These are phyloP conservation scores for Scheffersomyces stipitis DNA, from an alignment of 805 yeast genomes.

Conservation along the genomic window DNA sequence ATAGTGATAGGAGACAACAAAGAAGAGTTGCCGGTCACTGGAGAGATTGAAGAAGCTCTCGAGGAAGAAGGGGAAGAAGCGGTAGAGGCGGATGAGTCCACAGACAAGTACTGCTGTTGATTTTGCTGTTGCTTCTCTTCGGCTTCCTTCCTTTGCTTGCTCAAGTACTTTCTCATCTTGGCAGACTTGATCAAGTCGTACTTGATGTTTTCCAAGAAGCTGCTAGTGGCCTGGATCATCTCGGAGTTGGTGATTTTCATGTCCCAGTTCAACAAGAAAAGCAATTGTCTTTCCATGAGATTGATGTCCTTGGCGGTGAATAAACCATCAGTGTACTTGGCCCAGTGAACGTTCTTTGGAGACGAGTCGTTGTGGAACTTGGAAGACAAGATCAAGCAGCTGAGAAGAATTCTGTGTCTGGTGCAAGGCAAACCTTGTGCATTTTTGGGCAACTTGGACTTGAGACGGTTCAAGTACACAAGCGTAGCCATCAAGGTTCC, in stretches of 20 bases:
- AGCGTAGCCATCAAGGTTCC: conserved; percentile 75
- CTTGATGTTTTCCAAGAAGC: conserved; percentile 54
- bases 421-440: conserved; percentile 81
- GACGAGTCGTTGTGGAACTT: conserved; percentile 77
- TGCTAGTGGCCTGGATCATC: conserved; percentile 38
- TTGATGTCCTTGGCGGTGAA: conserved; percentile 69
- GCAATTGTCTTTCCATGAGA: conserved; percentile 76
- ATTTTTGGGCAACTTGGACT: conserved; percentile 61
- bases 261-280: conserved; percentile 71
- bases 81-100: conserved; percentile 4
- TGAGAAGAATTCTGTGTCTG: conserved; percentile 72
- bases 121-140: conserved; percentile 7
- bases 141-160: conserved; percentile 22
- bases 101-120: conserved; percentile 3
- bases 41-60: not conserved
- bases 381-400: conserved; percentile 70
- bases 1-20: not conserved
- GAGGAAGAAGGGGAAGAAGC: not conserved
- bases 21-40: not conserved
- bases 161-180: conserved; percentile 33
- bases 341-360: conserved; percentile 80
- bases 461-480: conserved; percentile 63
- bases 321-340: conserved; percentile 72
- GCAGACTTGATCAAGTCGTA: conserved; percentile 32
- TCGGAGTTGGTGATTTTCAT: conserved; percentile 48